Conservation (phyloP, 495 filamentous ascomycete genomes). For the Aspergillus haitiensis region DNA sequence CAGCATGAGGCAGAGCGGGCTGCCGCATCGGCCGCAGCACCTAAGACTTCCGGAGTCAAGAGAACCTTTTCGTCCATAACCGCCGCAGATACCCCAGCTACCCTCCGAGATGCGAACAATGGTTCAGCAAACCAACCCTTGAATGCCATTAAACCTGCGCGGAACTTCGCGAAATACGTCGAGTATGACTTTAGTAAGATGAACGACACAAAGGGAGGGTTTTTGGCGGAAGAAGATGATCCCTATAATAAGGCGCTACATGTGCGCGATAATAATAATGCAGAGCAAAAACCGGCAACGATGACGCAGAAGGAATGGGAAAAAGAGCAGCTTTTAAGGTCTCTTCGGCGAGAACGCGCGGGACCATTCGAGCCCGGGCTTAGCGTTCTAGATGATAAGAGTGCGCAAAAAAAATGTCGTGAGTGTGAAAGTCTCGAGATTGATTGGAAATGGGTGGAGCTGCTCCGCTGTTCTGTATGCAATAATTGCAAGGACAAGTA, state of each 20-base stretch:
- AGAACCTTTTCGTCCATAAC: conserved; percentile 65
- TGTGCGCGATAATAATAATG: conserved; percentile 43
- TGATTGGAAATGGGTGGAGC: conserved; percentile 90
- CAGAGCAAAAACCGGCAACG: conserved; percentile 71
- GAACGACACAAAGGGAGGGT: conserved; percentile 96
- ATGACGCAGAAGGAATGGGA: conserved; percentile 97
- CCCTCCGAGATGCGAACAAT: conserved; percentile 63
- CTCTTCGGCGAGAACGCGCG: conserved; percentile 67
- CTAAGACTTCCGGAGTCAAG: conserved; percentile 50
- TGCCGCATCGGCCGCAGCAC: conserved; percentile 25
- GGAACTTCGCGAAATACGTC: conserved; percentile 87
- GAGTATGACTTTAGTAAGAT: conserved; percentile 98
- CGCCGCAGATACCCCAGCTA: conserved; percentile 57
- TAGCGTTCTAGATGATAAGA: conserved; percentile 62
- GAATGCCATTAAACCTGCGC: conserved; percentile 65
- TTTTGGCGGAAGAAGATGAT: conserved; percentile 83
- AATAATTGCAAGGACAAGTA: conserved; percentile 77
- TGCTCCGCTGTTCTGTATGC: conserved; percentile 71
- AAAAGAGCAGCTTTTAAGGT: conserved; percentile 65
- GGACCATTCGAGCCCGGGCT: conserved; percentile 88
- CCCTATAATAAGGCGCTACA: conserved; percentile 80
- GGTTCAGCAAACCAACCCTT: conserved; percentile 41
- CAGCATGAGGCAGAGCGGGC: conserved; percentile 60
- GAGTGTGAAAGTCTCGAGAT: conserved; percentile 86
- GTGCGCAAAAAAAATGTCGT: conserved; percentile 68